Evolutionary conservation across 75 land plant genomes (phyloP), one percentile per base, ranked within the genome.

Genomic region (Adiantum capillusveneris): DNA sequence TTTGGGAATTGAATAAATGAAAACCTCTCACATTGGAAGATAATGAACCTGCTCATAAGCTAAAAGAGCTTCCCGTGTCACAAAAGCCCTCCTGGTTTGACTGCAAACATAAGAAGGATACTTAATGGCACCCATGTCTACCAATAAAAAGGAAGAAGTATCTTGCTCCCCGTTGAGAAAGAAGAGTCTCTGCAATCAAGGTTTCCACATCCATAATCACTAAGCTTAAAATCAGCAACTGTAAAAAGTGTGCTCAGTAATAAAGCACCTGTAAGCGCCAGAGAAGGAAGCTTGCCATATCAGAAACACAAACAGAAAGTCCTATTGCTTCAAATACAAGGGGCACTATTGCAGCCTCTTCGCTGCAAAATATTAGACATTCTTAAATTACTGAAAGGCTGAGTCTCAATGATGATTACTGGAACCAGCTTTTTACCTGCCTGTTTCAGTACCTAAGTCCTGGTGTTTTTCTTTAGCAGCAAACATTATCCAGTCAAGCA

Each of bases 91-190:
- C 11, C 60, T 69, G 25, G 81, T 57, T 34, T 67, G 66, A 46
- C 58, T 62, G 65, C 89, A 85, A 7, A 56, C 70, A 59, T 92
- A 92, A 30, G 65, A 25, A 46, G 97, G 95, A 76, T 84, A 92
- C 67, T 82, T 92, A 39, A 82, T 61, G 45, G 83, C 39, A 20
- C 95, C 95, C 79, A 92, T 58, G 77, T 92, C 89, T 58, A 76
- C 89, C 50, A 92, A 75, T 14, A 92, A 56, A 74, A 92, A 92
- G 25, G 94, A 63, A 53, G 86, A 79, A 11, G 88, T 72, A 68
- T 92, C 95, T 42, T 92, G 89, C 64, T 84, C 84, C 45, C 94
- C 95, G 59, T 85, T 80, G 16, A 92, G 67, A 54, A 92, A 92
- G 70, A 92, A 92, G 11, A 92, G 80, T 49, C 97, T 88, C 97